Conservation (phyloP, 495 filamentous ascomycete species). For the Lasiosphaeria hispida region DNA sequence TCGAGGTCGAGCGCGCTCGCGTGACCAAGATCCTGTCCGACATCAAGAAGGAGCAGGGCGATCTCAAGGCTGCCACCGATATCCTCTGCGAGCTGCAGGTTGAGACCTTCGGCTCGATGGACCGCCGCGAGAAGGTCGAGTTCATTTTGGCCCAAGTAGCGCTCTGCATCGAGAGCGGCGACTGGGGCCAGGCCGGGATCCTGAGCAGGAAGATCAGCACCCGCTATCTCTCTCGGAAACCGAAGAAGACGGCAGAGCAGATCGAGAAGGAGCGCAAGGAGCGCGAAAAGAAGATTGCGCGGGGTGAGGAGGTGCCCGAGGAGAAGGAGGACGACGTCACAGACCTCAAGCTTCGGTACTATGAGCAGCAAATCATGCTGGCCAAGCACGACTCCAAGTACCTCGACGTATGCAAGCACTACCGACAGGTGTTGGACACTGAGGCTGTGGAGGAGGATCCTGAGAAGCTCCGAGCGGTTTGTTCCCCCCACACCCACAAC, state of each 20-base stretch:
- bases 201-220: conserved; percentile 96
- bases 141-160: conserved; percentile 96
- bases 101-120: conserved; percentile 98
- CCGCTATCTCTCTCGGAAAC: conserved; percentile 80
- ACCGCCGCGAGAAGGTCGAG: conserved; percentile 92
- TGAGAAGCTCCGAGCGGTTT: conserved; percentile 75
- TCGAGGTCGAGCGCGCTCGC: conserved; percentile 95
- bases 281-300: conserved; percentile 70
- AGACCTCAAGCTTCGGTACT: conserved; percentile 92
- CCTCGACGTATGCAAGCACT: conserved; percentile 95
- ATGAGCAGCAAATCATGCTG: conserved; percentile 91
- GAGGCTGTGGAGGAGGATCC: conserved; percentile 89
- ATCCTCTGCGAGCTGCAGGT: conserved; percentile 97
- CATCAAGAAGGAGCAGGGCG: conserved; percentile 93
- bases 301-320: conserved; percentile 74
- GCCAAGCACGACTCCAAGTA: conserved; percentile 97
- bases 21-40: conserved; percentile 91
- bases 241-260: conserved; percentile 82
- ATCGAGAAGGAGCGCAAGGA: conserved; percentile 86
- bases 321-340: conserved; percentile 87
- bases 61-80: conserved; percentile 84
- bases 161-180: conserved; percentile 90
- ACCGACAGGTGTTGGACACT: conserved; percentile 91
- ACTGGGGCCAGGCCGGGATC: conserved; percentile 95
- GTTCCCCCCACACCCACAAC: conserved; percentile 27